A percentile compares a stretch with the other conserved stretches of the same genome.
Evolutionary conservation across 345 rosid genomes (phyloP).

Genomic region (Eucalyptus pauciflora): DNA sequence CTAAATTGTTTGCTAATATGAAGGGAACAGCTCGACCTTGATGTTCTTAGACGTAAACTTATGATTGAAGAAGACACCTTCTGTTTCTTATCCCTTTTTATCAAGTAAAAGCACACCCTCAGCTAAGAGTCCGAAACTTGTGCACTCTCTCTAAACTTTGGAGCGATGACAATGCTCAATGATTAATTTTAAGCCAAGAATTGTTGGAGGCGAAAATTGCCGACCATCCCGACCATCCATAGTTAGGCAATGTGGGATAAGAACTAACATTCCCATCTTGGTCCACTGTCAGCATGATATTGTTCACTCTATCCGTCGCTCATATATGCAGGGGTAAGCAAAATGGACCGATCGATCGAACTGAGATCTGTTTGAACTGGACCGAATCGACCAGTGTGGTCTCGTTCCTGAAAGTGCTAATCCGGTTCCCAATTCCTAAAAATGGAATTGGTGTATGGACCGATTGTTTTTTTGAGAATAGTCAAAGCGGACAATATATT

Average conservation of each 20-base stretch:
- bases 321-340: neutral
- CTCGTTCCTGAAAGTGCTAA: neutral
- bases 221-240: neutral
- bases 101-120: neutral
- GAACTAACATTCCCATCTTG: neutral
- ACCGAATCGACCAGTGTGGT: neutral
- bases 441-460: neutral
- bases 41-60: neutral
- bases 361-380: fast-evolving
- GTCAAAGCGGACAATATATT: too few species aligned
- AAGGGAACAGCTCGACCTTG: neutral
- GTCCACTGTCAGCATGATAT: neutral
- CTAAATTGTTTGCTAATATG: neutral
- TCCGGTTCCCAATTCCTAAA: fast-evolving
- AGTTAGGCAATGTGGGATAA: neutral
- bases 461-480: neutral
- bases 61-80: neutral
- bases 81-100: neutral
- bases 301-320: neutral
- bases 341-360: too few species aligned
- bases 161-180: neutral
- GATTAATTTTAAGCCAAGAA: neutral
- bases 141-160: neutral
- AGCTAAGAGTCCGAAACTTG: neutral
- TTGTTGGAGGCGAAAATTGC: neutral